Evolutionary conservation across 2,329 filamentous ascomycete genomes (phyloP).

Genomic region (Fusarium sp.): DNA sequence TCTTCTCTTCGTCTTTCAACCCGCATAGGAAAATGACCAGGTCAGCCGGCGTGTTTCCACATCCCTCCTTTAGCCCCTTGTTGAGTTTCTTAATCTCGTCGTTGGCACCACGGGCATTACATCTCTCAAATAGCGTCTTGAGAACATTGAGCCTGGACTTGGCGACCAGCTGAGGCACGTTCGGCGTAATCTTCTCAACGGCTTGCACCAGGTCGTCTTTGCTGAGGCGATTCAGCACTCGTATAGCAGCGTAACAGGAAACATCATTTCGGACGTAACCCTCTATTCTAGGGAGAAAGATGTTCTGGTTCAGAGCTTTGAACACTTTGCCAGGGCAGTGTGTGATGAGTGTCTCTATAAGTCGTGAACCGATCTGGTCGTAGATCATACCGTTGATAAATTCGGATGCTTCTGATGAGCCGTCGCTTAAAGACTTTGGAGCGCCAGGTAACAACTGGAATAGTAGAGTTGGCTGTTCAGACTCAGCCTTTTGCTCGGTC

Average conservation of each 20-base stretch:
- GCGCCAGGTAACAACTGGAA: slow-evolving; percentile 82
- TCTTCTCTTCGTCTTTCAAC: slow-evolving; percentile 51
- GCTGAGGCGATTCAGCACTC: slow-evolving; percentile 82
- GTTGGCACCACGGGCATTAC: slow-evolving; percentile 71
- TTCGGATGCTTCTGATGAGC: slow-evolving; percentile 73
- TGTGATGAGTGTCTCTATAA: slow-evolving; percentile 86
- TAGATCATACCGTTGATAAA: slow-evolving; percentile 91
- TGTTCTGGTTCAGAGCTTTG: slow-evolving; percentile 83
- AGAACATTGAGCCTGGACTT: slow-evolving; percentile 82
- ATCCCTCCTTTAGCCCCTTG: slow-evolving; percentile 58
- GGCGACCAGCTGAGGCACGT: slow-evolving; percentile 76
- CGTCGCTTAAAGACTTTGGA: slow-evolving; percentile 74
- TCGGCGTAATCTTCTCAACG: slow-evolving; percentile 75
- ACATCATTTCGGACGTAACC: slow-evolving; percentile 89
- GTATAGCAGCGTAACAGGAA: slow-evolving; percentile 86
- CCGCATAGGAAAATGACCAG: slow-evolving; percentile 61
- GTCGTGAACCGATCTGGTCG: slow-evolving; percentile 86
- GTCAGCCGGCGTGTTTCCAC: slow-evolving; percentile 57
- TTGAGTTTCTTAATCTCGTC: slow-evolving; percentile 60
- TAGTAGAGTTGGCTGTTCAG: slow-evolving; percentile 65
- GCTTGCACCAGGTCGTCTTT: slow-evolving; percentile 85
- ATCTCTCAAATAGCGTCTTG: slow-evolving; percentile 84
- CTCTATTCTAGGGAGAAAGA: slow-evolving; percentile 82
- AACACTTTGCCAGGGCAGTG: slow-evolving; percentile 88
- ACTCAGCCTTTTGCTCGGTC: slow-evolving; percentile 53